Base-by-base conservation (phyloP, 2,329 filamentous ascomycete genomes). In the Bipolaris zeicola region DNA sequence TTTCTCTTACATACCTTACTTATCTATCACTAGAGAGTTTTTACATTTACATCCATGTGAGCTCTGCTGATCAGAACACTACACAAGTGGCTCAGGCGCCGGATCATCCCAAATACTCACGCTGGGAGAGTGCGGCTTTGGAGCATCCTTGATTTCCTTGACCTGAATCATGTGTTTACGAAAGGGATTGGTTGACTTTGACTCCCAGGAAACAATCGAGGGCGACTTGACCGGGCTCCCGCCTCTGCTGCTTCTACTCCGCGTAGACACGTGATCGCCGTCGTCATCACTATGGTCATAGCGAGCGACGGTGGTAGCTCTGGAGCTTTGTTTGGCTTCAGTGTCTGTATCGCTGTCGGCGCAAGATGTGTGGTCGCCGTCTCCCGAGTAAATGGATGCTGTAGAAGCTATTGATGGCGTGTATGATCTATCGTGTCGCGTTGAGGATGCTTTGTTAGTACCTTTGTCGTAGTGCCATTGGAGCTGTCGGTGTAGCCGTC, bases 101-200 rank as follows among this genome's bases (percentile, higher is more conserved):
- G 34, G 46, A 39, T n/a, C 47, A 50, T 50, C 36, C 47, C 47
- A 50, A 22, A 41, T 41, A 22, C 37, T 41, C 13, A 10, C 6
- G 6, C 37, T 36, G 2, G 13, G 4, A 2, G 13, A 33, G 5
- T 16, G 13, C n/a, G 24, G 24, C 26, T 14, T 20, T 6, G n/a
- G 11, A 20, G 5, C 11, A 18, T 18, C 5, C 5, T 16, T 20
- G 5, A 13, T n/a, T 11, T 42, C 42, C n/a, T 13, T 46, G 16
- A 5, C 28, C 1, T 36, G 31, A 10, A 13, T 3, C 48, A 56
- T 43, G 5, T 52, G 31, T 18, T 31, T 34, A 10, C 48, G 42
- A 18, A 20, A 56, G 7, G 48, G 53, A 22, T 56, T 56, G 0
- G 48, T 47, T 5, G 53, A 52, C 37, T 41, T 56, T 11, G 53